phyloP scores from a whole-genome alignment of 2,329 filamentous ascomycete species.

The Aspergillus pseudotamarii region DNA sequence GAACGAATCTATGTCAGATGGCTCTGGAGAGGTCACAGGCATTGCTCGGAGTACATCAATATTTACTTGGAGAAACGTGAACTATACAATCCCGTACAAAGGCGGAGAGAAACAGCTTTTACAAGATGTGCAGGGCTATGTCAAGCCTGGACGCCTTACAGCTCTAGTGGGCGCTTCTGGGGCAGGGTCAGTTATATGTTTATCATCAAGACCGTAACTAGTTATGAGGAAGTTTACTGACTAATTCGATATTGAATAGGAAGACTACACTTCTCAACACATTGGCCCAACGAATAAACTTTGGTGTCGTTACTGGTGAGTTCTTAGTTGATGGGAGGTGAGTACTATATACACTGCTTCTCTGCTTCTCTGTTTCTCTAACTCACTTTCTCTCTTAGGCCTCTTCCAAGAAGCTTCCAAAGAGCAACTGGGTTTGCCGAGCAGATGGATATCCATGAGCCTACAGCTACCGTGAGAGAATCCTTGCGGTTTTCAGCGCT shows the following conservation, averaged over 20 bases:
- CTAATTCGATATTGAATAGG: slow-evolving; percentile 26
- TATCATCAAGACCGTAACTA: too few species aligned
- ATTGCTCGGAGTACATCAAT: slow-evolving; percentile 68
- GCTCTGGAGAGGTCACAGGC: slow-evolving; percentile 41
- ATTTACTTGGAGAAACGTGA: slow-evolving; percentile 85
- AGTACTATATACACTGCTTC: slow-evolving; percentile 8
- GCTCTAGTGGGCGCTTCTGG: slow-evolving; percentile 81
- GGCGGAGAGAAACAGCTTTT: slow-evolving; percentile 53
- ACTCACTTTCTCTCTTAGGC: slow-evolving; percentile 24
- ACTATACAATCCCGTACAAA: slow-evolving; percentile 63
- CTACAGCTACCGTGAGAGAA: slow-evolving; percentile 67
- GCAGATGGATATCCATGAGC: slow-evolving; percentile 69
- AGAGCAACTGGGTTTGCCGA: slow-evolving; percentile 59
- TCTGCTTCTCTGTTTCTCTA: background rate
- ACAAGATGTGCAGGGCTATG: slow-evolving; percentile 69
- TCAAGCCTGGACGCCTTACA: slow-evolving; percentile 75
- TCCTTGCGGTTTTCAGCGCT: slow-evolving; percentile 68
- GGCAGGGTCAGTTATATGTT: slow-evolving; percentile 22
- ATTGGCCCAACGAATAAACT: slow-evolving; percentile 49
- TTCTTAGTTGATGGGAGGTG: slow-evolving; percentile 51
- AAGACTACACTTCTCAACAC: slow-evolving; percentile 54
- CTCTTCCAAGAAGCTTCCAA: slow-evolving; percentile 53
- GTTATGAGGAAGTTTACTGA: too few species aligned
- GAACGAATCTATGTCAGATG: slow-evolving; percentile 20
- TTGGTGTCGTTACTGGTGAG: slow-evolving; percentile 47